A percentile compares a stretch with the other conserved stretches of the same genome.
phyloP scores from a whole-genome alignment of 192 early-diverging fungal species.

The Spizellomyces sp. region DNA sequence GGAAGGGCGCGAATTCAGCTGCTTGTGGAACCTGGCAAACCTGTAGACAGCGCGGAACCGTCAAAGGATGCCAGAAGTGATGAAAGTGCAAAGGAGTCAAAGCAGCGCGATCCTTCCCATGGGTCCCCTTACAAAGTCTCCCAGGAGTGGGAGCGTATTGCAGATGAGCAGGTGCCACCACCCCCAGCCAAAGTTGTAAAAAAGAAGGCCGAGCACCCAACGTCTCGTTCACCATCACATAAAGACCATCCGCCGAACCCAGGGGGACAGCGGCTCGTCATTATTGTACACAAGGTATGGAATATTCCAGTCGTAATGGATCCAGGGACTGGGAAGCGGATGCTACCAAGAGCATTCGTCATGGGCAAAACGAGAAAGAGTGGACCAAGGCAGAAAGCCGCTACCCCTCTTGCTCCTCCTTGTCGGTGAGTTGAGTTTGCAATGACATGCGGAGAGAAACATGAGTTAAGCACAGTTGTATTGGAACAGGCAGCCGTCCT shows the following conservation, averaged over 20 bases:
- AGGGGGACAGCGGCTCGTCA: not conserved
- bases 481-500: not conserved
- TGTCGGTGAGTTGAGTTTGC: not conserved
- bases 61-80: not conserved
- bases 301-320: not conserved
- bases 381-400: not conserved
- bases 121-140: not conserved
- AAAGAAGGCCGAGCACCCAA: not conserved
- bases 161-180: not conserved
- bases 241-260: not conserved
- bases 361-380: not conserved
- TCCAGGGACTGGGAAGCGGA: not conserved
- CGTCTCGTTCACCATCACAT: too few species aligned
- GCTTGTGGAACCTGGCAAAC: not conserved
- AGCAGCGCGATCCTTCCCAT: not conserved
- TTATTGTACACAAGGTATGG: not conserved
- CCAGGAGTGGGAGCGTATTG: not conserved
- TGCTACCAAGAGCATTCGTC: not conserved
- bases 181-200: not conserved
- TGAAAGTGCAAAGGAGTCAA: not conserved
- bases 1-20: not conserved
- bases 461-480: not conserved
- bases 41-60: not conserved
- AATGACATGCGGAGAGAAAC: not conserved
- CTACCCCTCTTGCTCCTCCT: not conserved